Base-by-base conservation (phyloP, 2,329 filamentous ascomycete genomes). In the Pezicula neosporulosa region DNA sequence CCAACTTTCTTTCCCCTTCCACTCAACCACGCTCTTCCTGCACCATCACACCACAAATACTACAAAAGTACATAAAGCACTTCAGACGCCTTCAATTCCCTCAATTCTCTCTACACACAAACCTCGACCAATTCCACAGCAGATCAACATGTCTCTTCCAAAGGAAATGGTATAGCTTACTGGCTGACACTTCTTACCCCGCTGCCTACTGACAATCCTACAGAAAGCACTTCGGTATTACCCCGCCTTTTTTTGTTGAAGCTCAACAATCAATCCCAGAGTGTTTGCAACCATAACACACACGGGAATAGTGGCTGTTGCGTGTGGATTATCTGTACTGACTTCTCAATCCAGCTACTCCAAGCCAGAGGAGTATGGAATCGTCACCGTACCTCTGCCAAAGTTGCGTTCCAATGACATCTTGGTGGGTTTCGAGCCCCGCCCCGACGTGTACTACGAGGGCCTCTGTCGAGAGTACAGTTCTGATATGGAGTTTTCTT, bases 351-450 rank as follows among this genome's bases (percentile, higher is more conserved):
- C 41, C 56, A 75, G 73, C 68, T 85, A 85, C 70, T 78, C 81
- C 68, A 79, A 84, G 75, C 82, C 82, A 41, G 73, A 82, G 65
- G 73, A 79, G 53, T 85, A 78, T 69, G 73, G 74, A 57, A 76
- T 86, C 53, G 81, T 86, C 57, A 72, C 81, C 10, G 78, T 85
- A 35, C 82, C 83, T 56, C 76, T 86, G 6, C 83, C 83, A 18
- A 75, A 72, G 58, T 69, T 85, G 57, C 77, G 81, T 59, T 12
- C 24, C 21, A 44, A 44, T 16, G 42, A 44, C 15, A 27, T 44
- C 18, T 44, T 44, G 42, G 42, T 44, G n/a, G n/a, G 42, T 15
- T 30, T 16, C 42, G 4, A 24, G 16, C 42, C 74, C 81, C 24
- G 77, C 81, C 53, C 81, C 85, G 67, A 72, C 85, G 57, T 69